Base-by-base conservation (phyloP, 441 rosid genomes). In the Arabidopsis lyrata region DNA sequence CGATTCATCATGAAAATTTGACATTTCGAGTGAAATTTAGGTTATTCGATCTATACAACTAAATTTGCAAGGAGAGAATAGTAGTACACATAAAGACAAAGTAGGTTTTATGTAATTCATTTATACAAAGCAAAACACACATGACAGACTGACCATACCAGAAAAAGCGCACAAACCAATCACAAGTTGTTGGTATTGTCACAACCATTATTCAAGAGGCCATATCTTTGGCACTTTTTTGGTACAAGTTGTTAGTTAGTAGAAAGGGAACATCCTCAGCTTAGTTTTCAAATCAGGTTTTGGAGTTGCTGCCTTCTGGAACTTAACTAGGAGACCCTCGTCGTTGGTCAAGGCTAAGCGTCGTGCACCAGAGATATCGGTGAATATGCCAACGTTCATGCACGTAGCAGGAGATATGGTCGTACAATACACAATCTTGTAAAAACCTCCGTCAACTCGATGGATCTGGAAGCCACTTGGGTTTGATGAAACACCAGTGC, bases 181-280 rank as follows among this genome's bases (percentile, higher is more conserved):
- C 62, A 53, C 50, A 38, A 42, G 36, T 24, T 42, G 49, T 42
- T 68, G 53, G 53, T 54, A 27, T 27, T 27, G 39, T 53, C 59
- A 2, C 52, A 64, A 47, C 57, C 32, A 64, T 65, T 35, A 65
- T 65, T 65, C 70, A 65, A 20, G 34, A 20, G 70, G 58, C 20
- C 16, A 14, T 44, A n/a, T 2, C 1, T 14, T 44, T n/a, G 48
- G 7, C 13, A 63, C 12, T 16, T 41, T n/a, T 16, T 48, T 18
- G 15, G 45, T 65, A 65, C 70, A 34, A 65, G 59, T 49, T 20
- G 24, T 48, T 5, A 48, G 6, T 44, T 1, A 44, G 49, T 44
- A 44, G 49, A 6, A n/a, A 44, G 49, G 49, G 4, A 44, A 44
- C 18, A 44, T 44, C 49, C 18, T 44, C 49, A 44, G 49, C 49